Percentiles rank a stretch among this genome's conserved stretches.
phyloP scores from a whole-genome alignment of 2,329 filamentous ascomycete species.

The Niveomyces coronatus region DNA sequence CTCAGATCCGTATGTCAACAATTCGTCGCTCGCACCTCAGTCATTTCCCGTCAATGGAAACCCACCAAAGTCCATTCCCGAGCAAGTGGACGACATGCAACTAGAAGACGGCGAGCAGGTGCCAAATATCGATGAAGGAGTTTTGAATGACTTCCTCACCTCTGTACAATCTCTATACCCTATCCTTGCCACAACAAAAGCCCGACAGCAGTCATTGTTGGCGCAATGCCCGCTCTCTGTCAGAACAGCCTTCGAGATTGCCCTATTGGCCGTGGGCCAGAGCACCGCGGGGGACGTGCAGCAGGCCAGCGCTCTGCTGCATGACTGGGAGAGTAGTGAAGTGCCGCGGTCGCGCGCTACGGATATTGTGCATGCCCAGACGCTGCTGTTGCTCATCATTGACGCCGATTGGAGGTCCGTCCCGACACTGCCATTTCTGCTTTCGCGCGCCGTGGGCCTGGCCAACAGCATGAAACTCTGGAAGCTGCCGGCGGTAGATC shows the following conservation, averaged over 20 bases:
- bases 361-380: slow-evolving; percentile 54
- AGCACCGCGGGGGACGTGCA: slow-evolving; percentile 31
- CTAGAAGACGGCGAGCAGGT: slow-evolving; percentile 24
- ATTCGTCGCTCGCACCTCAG: slow-evolving; percentile 36
- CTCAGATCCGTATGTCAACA: slow-evolving; percentile 27
- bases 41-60: slow-evolving; percentile 29
- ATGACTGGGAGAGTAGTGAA: slow-evolving; percentile 39
- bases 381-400: slow-evolving; percentile 54
- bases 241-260: slow-evolving; percentile 53
- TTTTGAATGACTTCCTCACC: slow-evolving; percentile 46
- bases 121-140: slow-evolving; percentile 31
- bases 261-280: slow-evolving; percentile 45
- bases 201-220: slow-evolving; percentile 45
- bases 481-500: slow-evolving; percentile 30
- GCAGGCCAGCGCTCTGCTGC: slow-evolving; percentile 36
- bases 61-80: slow-evolving; percentile 24
- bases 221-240: slow-evolving; percentile 44
- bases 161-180: slow-evolving; percentile 58
- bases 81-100: slow-evolving; percentile 19
- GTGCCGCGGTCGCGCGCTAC: slow-evolving; percentile 27
- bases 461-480: slow-evolving; percentile 56
- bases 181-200: slow-evolving; percentile 48
- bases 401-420: slow-evolving; percentile 47
- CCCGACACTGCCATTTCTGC: slow-evolving; percentile 38
- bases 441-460: slow-evolving; percentile 56